Evolutionary conservation across 768 basidiomycete species (phyloP).

Genomic region (Collybia sp.): DNA sequence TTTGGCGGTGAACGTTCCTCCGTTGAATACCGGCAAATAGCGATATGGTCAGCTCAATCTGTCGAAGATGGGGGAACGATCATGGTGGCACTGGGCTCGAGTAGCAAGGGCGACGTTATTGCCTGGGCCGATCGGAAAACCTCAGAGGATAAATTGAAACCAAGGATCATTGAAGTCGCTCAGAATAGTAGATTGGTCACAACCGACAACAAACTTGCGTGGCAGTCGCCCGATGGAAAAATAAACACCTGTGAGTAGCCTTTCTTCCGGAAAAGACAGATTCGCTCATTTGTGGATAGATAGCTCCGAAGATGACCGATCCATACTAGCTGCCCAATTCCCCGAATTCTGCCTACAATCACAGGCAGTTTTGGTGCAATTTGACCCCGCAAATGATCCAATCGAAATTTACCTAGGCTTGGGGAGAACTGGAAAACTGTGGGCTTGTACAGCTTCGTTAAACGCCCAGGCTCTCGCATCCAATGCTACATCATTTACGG

Average conservation of each 20-base stretch:
- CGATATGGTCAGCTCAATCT: conserved; percentile 9
- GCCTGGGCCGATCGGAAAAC: conserved; percentile 19
- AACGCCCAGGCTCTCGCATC: conserved; percentile 33
- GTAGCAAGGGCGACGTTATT: conserved; percentile 26
- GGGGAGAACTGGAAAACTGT: conserved; percentile 60
- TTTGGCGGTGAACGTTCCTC: conserved; percentile 9
- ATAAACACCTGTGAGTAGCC: conserved; percentile 38
- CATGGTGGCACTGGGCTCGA: conserved; percentile 37
- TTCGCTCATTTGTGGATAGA: conserved; percentile 6
- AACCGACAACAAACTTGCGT: conserved; percentile 23
- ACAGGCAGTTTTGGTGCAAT: conserved; percentile 20
- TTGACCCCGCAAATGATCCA: conserved; percentile 8
- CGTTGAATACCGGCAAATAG: conserved; percentile 28
- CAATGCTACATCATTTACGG: conserved; percentile 68
- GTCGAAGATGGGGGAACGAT: conserved; percentile 9
- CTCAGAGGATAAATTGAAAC: conserved; percentile 2
- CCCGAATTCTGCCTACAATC: conserved; percentile 57
- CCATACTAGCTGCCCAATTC: conserved; percentile 32
- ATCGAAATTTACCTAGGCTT: conserved; percentile 55
- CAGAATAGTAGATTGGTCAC: conserved; percentile 46
- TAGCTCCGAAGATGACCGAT: conserved; percentile 12
- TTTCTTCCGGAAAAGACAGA: not conserved
- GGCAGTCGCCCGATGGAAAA: conserved; percentile 44
- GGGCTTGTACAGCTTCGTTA: conserved; percentile 32
- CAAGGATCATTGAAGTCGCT: conserved; percentile 22